These are phyloP conservation scores for Colletotrichum sp. DNA, from an alignment of 2,329 filamentous ascomycete genomes.

Conservation along the genomic window DNA sequence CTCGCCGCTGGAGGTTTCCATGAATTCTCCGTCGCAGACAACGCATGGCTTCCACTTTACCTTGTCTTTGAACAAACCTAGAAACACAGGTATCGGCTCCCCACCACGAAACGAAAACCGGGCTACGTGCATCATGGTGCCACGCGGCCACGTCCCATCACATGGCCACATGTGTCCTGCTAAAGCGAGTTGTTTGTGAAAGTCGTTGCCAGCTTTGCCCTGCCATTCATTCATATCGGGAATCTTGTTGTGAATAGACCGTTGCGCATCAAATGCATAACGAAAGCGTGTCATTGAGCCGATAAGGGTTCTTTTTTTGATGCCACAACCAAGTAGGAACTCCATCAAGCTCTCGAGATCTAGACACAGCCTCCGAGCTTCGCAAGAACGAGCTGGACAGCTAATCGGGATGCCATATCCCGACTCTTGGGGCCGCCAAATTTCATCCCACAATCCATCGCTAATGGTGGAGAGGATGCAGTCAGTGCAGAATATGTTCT, in stretches of 20 bases:
- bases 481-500: not conserved
- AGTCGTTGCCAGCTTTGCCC: not conserved
- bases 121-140: not conserved
- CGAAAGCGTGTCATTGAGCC: not conserved
- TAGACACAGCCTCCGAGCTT: not conserved
- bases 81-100: not conserved
- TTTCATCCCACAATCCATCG: not conserved
- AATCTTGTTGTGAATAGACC: not conserved
- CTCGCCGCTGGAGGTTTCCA: constrained; percentile 1
- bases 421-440: not conserved
- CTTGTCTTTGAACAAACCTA: not conserved
- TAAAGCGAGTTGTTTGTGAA: not conserved
- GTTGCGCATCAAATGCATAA: not conserved
- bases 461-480: not conserved
- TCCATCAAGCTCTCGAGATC: not conserved
- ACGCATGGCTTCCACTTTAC: constrained; percentile 1
- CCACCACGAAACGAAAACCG: not conserved
- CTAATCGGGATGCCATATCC: not conserved
- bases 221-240: not conserved
- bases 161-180: not conserved
- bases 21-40: constrained; percentile 15
- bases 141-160: not conserved
- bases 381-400: not conserved
- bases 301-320: not conserved
- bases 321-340: not conserved